A percentile compares a stretch with the other conserved stretches of the same genome.
These are phyloP conservation scores for Komagataea norvegica DNA, from an alignment of 1,139 yeast species.

Conservation along the genomic window DNA sequence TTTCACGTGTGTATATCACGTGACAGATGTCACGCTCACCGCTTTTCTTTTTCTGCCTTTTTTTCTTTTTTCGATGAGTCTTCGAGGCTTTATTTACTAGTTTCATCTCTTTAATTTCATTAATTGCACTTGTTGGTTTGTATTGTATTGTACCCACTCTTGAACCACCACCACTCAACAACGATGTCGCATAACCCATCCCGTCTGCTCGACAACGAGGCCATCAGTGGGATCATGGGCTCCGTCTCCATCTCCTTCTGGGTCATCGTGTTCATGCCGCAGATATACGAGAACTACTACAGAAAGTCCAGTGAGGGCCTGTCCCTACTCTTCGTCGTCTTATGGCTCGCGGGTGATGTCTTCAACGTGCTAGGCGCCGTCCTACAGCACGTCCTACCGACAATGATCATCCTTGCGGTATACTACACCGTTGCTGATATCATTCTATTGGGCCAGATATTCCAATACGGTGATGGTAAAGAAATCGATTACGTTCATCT, in stretches of 20 bases:
- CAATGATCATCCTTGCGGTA: slow-evolving; percentile 86
- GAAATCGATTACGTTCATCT: slow-evolving; percentile 73
- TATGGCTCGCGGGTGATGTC: slow-evolving; percentile 88
- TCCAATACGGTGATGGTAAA: slow-evolving; percentile 53
- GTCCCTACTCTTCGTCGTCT: slow-evolving; percentile 71
- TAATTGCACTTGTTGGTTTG: too few relatives aligned
- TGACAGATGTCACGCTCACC: too few relatives aligned
- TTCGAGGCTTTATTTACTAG: too few relatives aligned
- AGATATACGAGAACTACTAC: slow-evolving; percentile 83
- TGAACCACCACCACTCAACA: too few relatives aligned
- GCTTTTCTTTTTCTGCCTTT: too few relatives aligned
- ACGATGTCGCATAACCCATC: slow-evolving; percentile 4
- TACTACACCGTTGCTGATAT: slow-evolving; percentile 91
- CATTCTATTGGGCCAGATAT: slow-evolving; percentile 74
- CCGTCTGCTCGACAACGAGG: slow-evolving; percentile 19
- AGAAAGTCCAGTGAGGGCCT: slow-evolving; percentile 85
- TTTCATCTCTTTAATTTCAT: too few relatives aligned
- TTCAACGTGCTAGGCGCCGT: slow-evolving; percentile 88
- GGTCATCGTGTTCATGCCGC: slow-evolving; percentile 97
- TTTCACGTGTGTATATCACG: too few relatives aligned
- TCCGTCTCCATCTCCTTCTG: slow-evolving; percentile 92
- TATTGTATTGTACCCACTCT: too few relatives aligned
- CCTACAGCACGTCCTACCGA: slow-evolving; percentile 82
- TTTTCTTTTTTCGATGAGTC: too few relatives aligned
- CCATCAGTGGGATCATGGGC: slow-evolving; percentile 80